These are phyloP conservation scores for Alternaria tenuissima DNA, from an alignment of 2,329 filamentous ascomycete genomes.

Conservation along the genomic window DNA sequence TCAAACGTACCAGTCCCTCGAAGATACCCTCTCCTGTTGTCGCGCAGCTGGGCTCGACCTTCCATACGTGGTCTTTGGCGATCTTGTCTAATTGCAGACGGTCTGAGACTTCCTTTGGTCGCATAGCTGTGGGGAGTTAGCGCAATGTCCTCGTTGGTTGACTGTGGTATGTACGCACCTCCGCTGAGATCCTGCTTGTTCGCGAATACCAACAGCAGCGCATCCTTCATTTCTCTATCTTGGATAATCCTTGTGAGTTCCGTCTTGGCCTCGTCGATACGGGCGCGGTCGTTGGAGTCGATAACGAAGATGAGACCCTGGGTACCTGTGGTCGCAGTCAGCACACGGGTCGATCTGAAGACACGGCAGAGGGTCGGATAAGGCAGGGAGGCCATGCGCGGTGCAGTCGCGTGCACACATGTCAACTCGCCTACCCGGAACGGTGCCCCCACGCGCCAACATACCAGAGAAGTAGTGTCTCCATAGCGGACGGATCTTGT, in stretches of 20 bases:
- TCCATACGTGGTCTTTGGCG: conserved; percentile 63
- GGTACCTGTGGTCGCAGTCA: conserved; percentile 65
- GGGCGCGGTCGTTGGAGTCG: conserved; percentile 97
- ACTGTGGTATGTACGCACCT: conserved; percentile 65
- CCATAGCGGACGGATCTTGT: conserved; percentile 99
- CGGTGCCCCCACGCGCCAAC: conserved; percentile 33
- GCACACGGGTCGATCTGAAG: conserved; percentile 7
- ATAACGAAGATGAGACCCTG: conserved; percentile 99
- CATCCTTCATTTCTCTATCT: conserved; percentile 98
- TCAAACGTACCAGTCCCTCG: conserved; percentile 55
- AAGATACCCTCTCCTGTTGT: conserved; percentile 63
- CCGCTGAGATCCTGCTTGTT: conserved; percentile 98
- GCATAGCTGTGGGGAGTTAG: conserved; percentile 53
- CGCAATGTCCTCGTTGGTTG: neutral
- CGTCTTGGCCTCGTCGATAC: conserved; percentile 95
- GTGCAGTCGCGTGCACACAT: conserved; percentile 24
- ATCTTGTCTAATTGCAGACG: conserved; percentile 58
- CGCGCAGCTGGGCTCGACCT: conserved; percentile 63
- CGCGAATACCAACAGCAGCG: conserved; percentile 95
- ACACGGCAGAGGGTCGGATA: neutral
- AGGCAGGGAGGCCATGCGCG: conserved; percentile 19
- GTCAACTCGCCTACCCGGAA: conserved; percentile 44
- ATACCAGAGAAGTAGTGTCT: conserved; percentile 97
- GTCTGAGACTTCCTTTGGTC: conserved; percentile 60
- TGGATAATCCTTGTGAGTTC: conserved; percentile 98